These are phyloP conservation scores for Aspergillus egyptiacus DNA, from an alignment of 495 filamentous ascomycete species.

Conservation along the genomic window DNA sequence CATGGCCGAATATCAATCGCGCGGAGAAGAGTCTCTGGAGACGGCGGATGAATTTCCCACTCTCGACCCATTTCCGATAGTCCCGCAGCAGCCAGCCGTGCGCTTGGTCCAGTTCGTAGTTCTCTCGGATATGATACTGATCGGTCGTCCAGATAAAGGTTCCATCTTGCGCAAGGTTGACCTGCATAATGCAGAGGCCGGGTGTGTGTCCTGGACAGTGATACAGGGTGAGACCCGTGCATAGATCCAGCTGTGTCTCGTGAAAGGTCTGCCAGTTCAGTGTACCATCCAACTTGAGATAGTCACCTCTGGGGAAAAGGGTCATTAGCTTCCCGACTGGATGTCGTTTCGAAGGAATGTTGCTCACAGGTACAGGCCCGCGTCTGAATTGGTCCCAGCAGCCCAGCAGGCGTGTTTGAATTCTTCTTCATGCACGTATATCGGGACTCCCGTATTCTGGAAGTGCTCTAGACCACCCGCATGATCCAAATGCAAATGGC, in stretches of 20 bases:
- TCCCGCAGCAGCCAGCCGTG: slow-evolving; percentile 42
- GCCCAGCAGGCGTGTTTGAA: slow-evolving; percentile 46
- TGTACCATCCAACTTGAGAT: slow-evolving; percentile 1
- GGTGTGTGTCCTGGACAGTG: slow-evolving; percentile 39
- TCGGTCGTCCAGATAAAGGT: slow-evolving; percentile 42
- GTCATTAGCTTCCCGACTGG: no score
- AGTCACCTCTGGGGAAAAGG: slow-evolving; percentile 6
- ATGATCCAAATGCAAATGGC: slow-evolving; percentile 51
- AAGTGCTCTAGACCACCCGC: slow-evolving; percentile 50
- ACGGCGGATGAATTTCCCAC: slow-evolving; percentile 32
- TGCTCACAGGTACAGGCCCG: slow-evolving; percentile 39
- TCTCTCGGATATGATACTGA: slow-evolving; percentile 40
- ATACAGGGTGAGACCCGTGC: slow-evolving; percentile 32
- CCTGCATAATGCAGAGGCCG: slow-evolving; percentile 33
- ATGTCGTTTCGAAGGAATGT: slow-evolving; percentile 38
- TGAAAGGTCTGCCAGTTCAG: slow-evolving; percentile 36
- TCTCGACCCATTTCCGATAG: slow-evolving; percentile 38
- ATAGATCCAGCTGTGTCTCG: slow-evolving; percentile 28
- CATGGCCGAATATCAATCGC: slow-evolving; percentile 38
- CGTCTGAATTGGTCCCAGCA: slow-evolving; percentile 38
- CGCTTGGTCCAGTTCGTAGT: slow-evolving; percentile 27
- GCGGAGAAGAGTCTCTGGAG: slow-evolving; percentile 33
- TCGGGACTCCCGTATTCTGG: slow-evolving; percentile 41
- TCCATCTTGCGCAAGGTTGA: slow-evolving; percentile 34
- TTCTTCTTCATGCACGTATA: slow-evolving; percentile 49